Evolutionary conservation across 805 yeast species (phyloP).

Genomic region (Lipomyces kockii): DNA sequence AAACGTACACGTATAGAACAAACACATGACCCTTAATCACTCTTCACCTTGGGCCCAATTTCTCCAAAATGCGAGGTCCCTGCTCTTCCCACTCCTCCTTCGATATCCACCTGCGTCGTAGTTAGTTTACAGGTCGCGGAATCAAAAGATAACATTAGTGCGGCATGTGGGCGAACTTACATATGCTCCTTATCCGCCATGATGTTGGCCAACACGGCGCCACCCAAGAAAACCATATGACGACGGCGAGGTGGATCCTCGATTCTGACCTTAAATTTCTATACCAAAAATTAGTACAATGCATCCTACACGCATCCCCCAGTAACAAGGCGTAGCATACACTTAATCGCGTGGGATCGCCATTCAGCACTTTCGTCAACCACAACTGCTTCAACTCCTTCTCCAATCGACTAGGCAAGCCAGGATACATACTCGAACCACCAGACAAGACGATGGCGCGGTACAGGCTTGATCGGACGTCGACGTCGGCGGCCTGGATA

Average conservation of each 20-base stretch:
- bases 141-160: not conserved
- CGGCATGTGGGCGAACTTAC: slow-evolving; percentile 43
- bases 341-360: slow-evolving; percentile 77
- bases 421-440: slow-evolving; percentile 99
- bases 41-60: slow-evolving; percentile 84
- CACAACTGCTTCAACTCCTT: slow-evolving; percentile 95
- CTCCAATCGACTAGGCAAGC: slow-evolving; percentile 92
- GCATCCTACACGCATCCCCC: not conserved
- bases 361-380: slow-evolving; percentile 85
- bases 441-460: slow-evolving; percentile 94
- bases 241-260: slow-evolving; percentile 99
- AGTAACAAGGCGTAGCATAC: slow-evolving; percentile 4
- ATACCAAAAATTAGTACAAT: slow-evolving; percentile 43
- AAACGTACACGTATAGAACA: not conserved
- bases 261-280: slow-evolving; percentile 89
- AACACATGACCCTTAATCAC: not conserved
- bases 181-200: slow-evolving; percentile 98
- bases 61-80: slow-evolving; percentile 81
- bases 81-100: slow-evolving; percentile 98
- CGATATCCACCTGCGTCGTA: slow-evolving; percentile 66
- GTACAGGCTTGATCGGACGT: slow-evolving; percentile 83
- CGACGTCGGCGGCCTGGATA: slow-evolving; percentile 93
- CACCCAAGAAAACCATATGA: slow-evolving; percentile 98
- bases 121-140: not conserved
- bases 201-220: slow-evolving; percentile 95